A percentile compares a stretch with the other conserved stretches of the same genome.
phyloP scores from a whole-genome alignment of 176 grass and related monocot genomes.

The Avena sativa region DNA sequence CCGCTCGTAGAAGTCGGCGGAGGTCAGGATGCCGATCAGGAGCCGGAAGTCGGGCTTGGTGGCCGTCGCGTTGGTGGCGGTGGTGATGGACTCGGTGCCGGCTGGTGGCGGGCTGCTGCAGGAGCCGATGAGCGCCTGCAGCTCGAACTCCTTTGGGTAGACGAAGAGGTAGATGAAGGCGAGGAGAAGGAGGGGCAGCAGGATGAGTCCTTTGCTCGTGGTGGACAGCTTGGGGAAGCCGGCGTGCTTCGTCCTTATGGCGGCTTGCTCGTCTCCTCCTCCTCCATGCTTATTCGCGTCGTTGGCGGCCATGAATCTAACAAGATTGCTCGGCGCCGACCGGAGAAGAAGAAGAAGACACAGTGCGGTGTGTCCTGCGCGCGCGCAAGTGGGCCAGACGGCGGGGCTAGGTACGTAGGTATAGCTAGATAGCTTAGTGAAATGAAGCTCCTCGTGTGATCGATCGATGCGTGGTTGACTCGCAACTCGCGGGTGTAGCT shows the following conservation, averaged over 20 bases:
- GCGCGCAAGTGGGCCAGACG: too few species aligned
- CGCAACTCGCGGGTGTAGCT: not conserved
- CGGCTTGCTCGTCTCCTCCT: not conserved
- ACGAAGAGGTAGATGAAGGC: conserved; percentile 64
- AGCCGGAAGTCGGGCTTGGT: conserved; percentile 64
- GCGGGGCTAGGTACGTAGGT: too few species aligned
- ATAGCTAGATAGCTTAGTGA: too few species aligned
- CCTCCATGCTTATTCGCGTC: not conserved
- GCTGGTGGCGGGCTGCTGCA: not conserved
- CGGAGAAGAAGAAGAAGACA: not conserved
- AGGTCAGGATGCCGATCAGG: conserved; percentile 65
- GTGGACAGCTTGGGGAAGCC: conserved; percentile 38
- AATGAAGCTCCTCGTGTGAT: not conserved
- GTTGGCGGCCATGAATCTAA: conserved; percentile 5
- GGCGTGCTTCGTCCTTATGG: conserved; percentile 14
- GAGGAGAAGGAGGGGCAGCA: conserved; percentile 60
- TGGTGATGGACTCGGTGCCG: not conserved
- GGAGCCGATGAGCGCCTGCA: conserved; percentile 14
- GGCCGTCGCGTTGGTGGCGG: not conserved
- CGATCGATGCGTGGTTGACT: not conserved
- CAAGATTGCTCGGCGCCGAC: conserved; percentile 12
- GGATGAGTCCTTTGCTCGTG: conserved; percentile 46
- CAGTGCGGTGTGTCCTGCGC: not conserved
- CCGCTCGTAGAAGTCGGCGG: conserved; percentile 59
- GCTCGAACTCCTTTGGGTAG: conserved; percentile 71